Conservation (phyloP, 2,329 filamentous ascomycete genomes). For the Pseudocercospora fijiensis region DNA sequence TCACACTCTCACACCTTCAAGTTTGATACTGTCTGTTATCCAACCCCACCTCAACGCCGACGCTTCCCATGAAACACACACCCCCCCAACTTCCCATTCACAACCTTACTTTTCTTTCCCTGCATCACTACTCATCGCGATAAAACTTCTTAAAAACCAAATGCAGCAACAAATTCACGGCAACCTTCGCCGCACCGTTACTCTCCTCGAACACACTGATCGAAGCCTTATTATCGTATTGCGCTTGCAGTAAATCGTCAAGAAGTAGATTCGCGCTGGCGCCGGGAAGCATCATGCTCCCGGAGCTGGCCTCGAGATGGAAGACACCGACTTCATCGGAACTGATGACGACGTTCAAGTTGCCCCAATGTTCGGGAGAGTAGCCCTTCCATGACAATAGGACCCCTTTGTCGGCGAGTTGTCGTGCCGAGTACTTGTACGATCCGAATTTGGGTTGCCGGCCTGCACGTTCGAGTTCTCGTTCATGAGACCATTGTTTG, state of each 20-base stretch:
- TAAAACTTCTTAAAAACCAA: conserved; percentile 99
- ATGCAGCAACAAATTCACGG: conserved; percentile 95
- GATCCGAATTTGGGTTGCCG: conserved; percentile 96
- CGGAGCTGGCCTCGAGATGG: conserved; percentile 83
- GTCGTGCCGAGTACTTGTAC: conserved; percentile 92
- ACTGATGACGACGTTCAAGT: conserved; percentile 89
- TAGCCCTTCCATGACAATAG: conserved; percentile 89
- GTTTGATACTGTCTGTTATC: no score
- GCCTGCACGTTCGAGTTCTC: conserved; percentile 86
- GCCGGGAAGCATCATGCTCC: conserved; percentile 93
- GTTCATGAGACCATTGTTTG: conserved; percentile 97
- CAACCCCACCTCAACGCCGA: background rate
- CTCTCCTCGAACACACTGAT: conserved; percentile 83
- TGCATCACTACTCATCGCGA: conserved; percentile 39
- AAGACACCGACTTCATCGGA: conserved; percentile 94
- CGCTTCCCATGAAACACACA: background rate
- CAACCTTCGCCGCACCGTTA: conserved; percentile 65
- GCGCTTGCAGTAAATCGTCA: conserved; percentile 90
- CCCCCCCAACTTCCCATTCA: background rate
- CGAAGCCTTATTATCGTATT: conserved; percentile 95
- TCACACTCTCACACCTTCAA: no score
- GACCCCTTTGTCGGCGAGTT: conserved; percentile 88
- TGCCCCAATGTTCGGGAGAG: conserved; percentile 78
- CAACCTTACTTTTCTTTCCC: background rate
- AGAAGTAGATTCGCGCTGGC: conserved; percentile 85